These are phyloP conservation scores for Rhizopogon sp. DNA, from an alignment of 768 basidiomycete genomes.

Conservation along the genomic window DNA sequence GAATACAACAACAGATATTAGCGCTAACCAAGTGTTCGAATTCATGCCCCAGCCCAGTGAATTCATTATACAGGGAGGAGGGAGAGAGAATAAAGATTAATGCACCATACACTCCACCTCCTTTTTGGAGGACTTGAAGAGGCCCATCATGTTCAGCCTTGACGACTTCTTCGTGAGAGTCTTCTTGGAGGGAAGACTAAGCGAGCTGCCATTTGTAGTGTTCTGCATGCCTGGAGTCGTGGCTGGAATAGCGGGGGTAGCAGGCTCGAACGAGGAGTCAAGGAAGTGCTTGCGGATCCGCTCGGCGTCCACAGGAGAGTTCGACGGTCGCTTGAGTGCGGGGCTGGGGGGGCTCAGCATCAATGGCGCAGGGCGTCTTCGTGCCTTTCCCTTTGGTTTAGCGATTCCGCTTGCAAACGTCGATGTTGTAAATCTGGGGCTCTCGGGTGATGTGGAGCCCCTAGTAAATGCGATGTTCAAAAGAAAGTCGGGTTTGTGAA, in stretches of 20 bases:
- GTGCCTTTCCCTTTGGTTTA: slow-evolving; percentile 23
- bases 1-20: not conserved
- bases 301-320: slow-evolving; percentile 31
- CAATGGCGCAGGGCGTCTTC: slow-evolving; percentile 40
- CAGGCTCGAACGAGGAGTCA: slow-evolving; percentile 37
- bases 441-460: slow-evolving; percentile 6
- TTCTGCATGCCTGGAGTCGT: slow-evolving; percentile 2
- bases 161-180: slow-evolving; percentile 18
- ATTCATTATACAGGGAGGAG: not conserved
- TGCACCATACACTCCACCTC: slow-evolving; percentile 1
- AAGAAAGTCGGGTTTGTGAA: slow-evolving; percentile 31
- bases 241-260: slow-evolving; percentile 1
- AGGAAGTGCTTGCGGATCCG: slow-evolving; percentile 37
- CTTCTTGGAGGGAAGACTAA: slow-evolving; percentile 10
- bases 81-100: not conserved
- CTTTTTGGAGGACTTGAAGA: slow-evolving; percentile 25
- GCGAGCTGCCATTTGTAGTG: slow-evolving; percentile 2
- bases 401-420: slow-evolving; percentile 1
- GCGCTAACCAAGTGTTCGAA: not conserved
- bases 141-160: slow-evolving; percentile 22
- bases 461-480: slow-evolving; percentile 26
- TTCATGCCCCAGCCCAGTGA: not conserved
- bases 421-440: slow-evolving; percentile 10
- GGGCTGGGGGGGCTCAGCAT: slow-evolving; percentile 30
- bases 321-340: slow-evolving; percentile 25